These are phyloP conservation scores for Pseudogymnoascus sp. DNA, from an alignment of 2,329 filamentous ascomycete genomes.

Conservation along the genomic window DNA sequence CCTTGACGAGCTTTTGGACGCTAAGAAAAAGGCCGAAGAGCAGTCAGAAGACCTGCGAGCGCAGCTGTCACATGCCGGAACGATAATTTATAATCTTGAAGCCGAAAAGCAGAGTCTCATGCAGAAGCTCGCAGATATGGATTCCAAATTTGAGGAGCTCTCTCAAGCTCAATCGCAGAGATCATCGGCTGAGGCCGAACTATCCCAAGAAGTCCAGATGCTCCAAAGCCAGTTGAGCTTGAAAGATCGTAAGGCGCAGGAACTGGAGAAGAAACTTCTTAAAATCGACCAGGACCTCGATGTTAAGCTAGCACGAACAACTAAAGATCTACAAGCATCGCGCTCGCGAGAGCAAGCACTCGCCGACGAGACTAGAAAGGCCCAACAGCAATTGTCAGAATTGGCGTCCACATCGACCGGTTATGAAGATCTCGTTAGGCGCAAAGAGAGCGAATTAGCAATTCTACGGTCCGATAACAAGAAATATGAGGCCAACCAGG, in stretches of 20 bases:
- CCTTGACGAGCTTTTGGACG: constrained; percentile 76
- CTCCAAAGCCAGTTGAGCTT: constrained; percentile 81
- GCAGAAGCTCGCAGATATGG: constrained; percentile 58
- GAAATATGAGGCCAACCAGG: constrained; percentile 73
- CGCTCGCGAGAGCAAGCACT: constrained; percentile 71
- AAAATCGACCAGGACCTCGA: constrained; percentile 85
- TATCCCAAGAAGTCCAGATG: constrained; percentile 82
- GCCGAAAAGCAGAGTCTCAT: constrained; percentile 73
- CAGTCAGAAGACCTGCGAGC: constrained; percentile 70
- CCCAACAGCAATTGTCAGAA: constrained; percentile 78
- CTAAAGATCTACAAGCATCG: constrained; percentile 69
- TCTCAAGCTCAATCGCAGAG: constrained; percentile 63
- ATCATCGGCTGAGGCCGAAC: constrained; percentile 64
- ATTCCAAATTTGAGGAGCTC: constrained; percentile 62
- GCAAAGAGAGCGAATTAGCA: constrained; percentile 87
- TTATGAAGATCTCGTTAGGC: constrained; percentile 86
- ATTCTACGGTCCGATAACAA: constrained; percentile 79
- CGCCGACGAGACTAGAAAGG: constrained; percentile 68
- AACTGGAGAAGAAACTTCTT: constrained; percentile 76
- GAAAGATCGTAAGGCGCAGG: constrained; percentile 83
- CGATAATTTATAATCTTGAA: constrained; percentile 78
- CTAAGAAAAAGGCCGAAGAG: constrained; percentile 81
- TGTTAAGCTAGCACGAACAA: constrained; percentile 67
- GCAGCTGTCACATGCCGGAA: constrained; percentile 85
- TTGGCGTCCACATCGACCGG: constrained; percentile 86